These are phyloP conservation scores for Plectranthus barbatus DNA, from an alignment of 257 asterid species.

Conservation along the genomic window DNA sequence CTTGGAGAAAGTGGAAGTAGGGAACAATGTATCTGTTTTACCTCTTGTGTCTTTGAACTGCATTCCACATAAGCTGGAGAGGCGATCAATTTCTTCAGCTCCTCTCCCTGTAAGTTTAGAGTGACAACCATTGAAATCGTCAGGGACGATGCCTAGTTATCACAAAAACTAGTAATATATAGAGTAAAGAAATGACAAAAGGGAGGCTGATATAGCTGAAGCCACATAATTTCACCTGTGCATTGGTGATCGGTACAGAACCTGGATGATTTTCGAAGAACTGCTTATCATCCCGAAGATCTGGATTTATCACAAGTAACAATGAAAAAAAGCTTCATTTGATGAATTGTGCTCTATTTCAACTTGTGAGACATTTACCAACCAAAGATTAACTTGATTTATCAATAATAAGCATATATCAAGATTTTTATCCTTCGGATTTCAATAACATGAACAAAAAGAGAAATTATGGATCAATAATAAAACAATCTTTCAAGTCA, in stretches of 20 bases:
- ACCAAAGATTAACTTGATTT: background rate
- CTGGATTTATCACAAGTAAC: slow-evolving; percentile 32
- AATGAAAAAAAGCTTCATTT: slow-evolving; percentile 4
- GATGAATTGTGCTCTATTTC: background rate
- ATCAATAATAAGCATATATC: background rate
- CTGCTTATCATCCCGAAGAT: slow-evolving; percentile 95
- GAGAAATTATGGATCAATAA: background rate
- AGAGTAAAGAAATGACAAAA: background rate
- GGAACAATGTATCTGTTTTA: slow-evolving; percentile 11
- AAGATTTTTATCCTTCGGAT: background rate
- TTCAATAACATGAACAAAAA: background rate
- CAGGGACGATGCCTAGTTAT: background rate
- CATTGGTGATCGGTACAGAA: slow-evolving; percentile 78
- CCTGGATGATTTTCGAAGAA: slow-evolving; percentile 91
- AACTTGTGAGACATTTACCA: slow-evolving; percentile 1
- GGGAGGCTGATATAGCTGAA: background rate
- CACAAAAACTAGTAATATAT: background rate
- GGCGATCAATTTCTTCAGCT: slow-evolving; percentile 48
- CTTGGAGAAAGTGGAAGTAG: background rate
- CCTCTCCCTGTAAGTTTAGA: slow-evolving; percentile 52
- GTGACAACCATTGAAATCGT: slow-evolving; percentile 8
- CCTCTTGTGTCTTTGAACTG: slow-evolving; percentile 77
- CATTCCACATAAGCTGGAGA: slow-evolving; percentile 73
- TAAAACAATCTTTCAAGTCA: background rate
- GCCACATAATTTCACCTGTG: slow-evolving; percentile 49